Conservation (phyloP, 805 yeast genomes). For the Candida ponderosae region DNA sequence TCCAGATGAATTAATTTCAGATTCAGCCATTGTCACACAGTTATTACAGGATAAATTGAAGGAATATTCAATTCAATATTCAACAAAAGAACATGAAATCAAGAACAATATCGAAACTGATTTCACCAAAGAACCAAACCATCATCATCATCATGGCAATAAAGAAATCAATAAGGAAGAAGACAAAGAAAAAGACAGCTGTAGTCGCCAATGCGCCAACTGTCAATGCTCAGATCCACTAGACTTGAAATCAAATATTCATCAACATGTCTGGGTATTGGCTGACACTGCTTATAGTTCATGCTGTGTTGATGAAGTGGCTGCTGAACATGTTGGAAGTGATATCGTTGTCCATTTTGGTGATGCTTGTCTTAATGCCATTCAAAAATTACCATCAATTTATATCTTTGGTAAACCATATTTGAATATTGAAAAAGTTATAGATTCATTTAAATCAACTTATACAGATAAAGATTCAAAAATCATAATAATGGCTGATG, state of each 20-base stretch:
- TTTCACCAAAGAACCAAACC: not conserved
- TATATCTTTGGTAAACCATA: constrained; percentile 73
- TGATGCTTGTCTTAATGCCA: constrained; percentile 84
- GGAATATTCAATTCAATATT: constrained; percentile 9
- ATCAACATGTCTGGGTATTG: constrained; percentile 59
- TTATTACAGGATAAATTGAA: constrained; percentile 31
- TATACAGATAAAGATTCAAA: constrained; percentile 33
- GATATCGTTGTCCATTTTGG: constrained; percentile 91
- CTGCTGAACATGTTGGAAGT: constrained; percentile 85
- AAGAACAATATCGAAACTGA: constrained; percentile 3
- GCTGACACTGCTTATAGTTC: constrained; percentile 96
- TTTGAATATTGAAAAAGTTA: constrained; percentile 34
- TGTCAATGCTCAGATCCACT: constrained; percentile 19
- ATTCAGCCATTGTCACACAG: constrained; percentile 65
- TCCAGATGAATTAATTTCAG: constrained; percentile 74
- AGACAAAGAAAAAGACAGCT: constrained; percentile 6
- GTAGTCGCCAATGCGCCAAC: constrained; percentile 13
- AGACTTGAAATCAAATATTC: not conserved
- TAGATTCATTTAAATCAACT: constrained; percentile 30
- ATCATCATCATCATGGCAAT: not conserved
- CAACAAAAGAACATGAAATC: no score
- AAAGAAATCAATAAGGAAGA: not conserved
- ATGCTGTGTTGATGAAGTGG: constrained; percentile 95
- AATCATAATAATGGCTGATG: constrained; percentile 66
- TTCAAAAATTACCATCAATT: constrained; percentile 62